Conservation (phyloP, 2,329 filamentous ascomycete species). For the Alternaria sp. region DNA sequence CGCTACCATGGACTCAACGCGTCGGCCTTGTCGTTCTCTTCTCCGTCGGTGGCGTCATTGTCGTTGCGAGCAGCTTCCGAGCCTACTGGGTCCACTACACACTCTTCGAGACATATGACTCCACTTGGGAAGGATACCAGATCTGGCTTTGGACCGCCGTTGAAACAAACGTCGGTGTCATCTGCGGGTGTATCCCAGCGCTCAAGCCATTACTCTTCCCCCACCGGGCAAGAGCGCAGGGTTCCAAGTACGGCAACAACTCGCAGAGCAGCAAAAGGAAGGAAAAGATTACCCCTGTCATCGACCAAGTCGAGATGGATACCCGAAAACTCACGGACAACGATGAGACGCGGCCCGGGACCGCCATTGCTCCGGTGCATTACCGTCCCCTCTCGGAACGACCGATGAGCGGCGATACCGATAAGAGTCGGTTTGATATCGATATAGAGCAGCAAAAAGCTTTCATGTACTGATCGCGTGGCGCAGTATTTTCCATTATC, state of each 20-base stretch:
- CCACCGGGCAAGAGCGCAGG: slow-evolving; percentile 40
- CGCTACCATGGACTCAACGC: slow-evolving; percentile 55
- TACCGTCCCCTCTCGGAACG: slow-evolving; percentile 31
- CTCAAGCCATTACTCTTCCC: slow-evolving; percentile 53
- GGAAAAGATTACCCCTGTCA: slow-evolving; percentile 43
- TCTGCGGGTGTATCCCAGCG: slow-evolving; percentile 56
- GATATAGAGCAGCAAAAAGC: slow-evolving; percentile 49
- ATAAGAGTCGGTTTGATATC: slow-evolving; percentile 45
- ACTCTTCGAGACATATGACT: slow-evolving; percentile 56
- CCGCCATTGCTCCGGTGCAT: slow-evolving; percentile 26
- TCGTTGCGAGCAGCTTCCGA: slow-evolving; percentile 56
- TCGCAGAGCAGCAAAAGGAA: slow-evolving; percentile 41
- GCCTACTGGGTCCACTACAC: slow-evolving; percentile 59
- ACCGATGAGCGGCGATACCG: slow-evolving; percentile 46
- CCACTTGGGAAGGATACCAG: slow-evolving; percentile 56
- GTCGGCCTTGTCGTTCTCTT: slow-evolving; percentile 56
- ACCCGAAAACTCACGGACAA: slow-evolving; percentile 39
- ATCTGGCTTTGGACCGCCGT: slow-evolving; percentile 56
- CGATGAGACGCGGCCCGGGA: slow-evolving; percentile 36
- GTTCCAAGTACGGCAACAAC: slow-evolving; percentile 42
- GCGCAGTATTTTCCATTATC: slow-evolving; percentile 23
- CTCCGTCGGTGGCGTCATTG: slow-evolving; percentile 55
- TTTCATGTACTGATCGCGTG: slow-evolving; percentile 45
- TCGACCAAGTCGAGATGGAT: slow-evolving; percentile 47
- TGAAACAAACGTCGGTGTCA: slow-evolving; percentile 55